These are phyloP conservation scores for Penicillium alfredii DNA, from an alignment of 495 filamentous ascomycete genomes.

Conservation along the genomic window DNA sequence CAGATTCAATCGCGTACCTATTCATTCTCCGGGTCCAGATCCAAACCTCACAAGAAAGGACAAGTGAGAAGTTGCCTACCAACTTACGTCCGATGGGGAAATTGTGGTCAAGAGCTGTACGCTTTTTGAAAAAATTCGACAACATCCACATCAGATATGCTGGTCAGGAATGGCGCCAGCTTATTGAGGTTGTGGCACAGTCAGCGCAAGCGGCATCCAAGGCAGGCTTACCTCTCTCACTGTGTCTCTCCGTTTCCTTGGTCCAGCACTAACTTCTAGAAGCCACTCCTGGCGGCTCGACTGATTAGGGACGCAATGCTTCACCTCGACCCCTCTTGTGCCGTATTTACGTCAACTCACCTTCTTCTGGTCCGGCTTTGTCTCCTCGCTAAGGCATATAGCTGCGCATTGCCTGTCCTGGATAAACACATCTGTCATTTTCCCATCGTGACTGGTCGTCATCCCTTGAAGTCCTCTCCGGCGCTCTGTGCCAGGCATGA, in stretches of 20 bases:
- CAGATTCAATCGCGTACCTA: constrained; percentile 40
- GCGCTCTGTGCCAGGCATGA: constrained; percentile 27
- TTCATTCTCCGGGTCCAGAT: constrained; percentile 34
- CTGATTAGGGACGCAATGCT: constrained; percentile 61
- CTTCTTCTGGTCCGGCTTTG: constrained; percentile 56
- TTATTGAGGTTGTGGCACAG: constrained; percentile 43
- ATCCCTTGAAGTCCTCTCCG: constrained; percentile 12
- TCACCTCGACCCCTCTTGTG: constrained; percentile 63
- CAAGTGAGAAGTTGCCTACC: constrained; percentile 14
- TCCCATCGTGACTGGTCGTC: constrained; percentile 39
- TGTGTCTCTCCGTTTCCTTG: not conserved
- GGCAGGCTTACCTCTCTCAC: constrained; percentile 30
- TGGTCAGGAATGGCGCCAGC: constrained; percentile 45
- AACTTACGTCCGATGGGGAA: constrained; percentile 26
- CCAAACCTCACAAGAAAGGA: constrained; percentile 17
- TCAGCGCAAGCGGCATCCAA: constrained; percentile 35
- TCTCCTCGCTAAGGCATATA: constrained; percentile 48
- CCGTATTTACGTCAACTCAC: constrained; percentile 65
- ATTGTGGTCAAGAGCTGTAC: constrained; percentile 44
- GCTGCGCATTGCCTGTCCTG: constrained; percentile 55
- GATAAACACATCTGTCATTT: constrained; percentile 64
- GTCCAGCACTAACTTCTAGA: too few species aligned
- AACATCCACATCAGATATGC: constrained; percentile 54
- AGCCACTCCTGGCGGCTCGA: constrained; percentile 56
- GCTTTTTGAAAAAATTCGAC: constrained; percentile 51